Conservation (phyloP, 2,329 filamentous ascomycete genomes). For the Pyricularia pennisetigena region DNA sequence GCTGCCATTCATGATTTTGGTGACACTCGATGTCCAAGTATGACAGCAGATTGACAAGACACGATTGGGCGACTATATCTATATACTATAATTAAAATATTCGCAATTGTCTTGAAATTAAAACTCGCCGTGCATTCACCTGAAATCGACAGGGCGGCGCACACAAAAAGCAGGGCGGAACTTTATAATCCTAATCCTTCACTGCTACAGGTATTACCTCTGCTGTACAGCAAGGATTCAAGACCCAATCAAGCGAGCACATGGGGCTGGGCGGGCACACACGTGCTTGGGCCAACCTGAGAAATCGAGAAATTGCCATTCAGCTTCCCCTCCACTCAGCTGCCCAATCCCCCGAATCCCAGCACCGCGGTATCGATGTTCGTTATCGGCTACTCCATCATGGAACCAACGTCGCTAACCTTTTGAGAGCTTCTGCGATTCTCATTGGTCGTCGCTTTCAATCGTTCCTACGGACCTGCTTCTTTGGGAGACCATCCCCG, state of each 20-base stretch:
- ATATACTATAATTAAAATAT: too few species aligned
- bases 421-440: neutral
- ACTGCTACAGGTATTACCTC: too few species aligned
- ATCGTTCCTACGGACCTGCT: neutral
- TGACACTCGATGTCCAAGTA: too few species aligned
- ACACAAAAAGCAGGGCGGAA: too few species aligned
- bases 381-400: neutral
- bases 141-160: too few species aligned
- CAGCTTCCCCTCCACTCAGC: neutral
- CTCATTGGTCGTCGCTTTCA: neutral
- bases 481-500: neutral
- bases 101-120: too few species aligned
- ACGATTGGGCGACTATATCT: too few species aligned
- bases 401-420: neutral
- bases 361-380: neutral
- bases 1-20: too few species aligned
- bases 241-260: neutral
- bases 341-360: neutral
- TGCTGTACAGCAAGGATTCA: neutral
- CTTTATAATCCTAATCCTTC: neutral
- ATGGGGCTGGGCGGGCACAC: neutral
- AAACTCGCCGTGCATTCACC: too few species aligned
- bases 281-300: neutral
- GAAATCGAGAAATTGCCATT: neutral
- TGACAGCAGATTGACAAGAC: too few species aligned